These are phyloP conservation scores for Trypanosoma rangeli DNA, from an alignment of 208 protist genomes.

Conservation along the genomic window DNA sequence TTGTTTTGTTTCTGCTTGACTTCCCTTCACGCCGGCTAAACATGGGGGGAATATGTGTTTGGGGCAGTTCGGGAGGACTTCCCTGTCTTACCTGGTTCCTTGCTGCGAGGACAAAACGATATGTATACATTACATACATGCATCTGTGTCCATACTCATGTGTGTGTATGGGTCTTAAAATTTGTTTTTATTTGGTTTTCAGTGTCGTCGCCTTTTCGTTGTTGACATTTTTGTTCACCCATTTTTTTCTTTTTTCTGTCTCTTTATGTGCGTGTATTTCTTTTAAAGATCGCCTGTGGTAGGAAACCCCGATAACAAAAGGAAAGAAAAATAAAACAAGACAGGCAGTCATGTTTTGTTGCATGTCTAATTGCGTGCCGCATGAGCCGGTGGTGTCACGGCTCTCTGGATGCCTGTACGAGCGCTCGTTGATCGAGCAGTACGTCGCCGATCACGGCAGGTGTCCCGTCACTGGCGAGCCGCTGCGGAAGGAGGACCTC, in stretches of 20 bases:
- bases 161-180: neutral
- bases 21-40: neutral
- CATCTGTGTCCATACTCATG: neutral
- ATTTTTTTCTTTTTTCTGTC: conserved; percentile 6
- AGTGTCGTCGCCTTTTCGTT: neutral
- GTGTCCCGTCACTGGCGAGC: conserved; percentile 94
- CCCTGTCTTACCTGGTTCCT: too few species aligned
- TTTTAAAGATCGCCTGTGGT: neutral
- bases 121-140: neutral
- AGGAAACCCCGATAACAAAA: neutral
- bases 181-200: conserved; percentile 1
- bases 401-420: conserved; percentile 95
- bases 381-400: conserved; percentile 95
- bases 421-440: conserved; percentile 94
- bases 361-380: conserved; percentile 79
- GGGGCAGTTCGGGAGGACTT: too few species aligned
- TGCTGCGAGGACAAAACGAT: neutral
- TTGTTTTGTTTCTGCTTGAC: conserved; percentile 2
- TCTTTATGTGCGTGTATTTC: conserved; percentile 4
- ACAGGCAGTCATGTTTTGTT: conserved; percentile 62
- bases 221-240: neutral
- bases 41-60: too few species aligned
- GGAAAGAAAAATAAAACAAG: neutral
- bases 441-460: conserved; percentile 92
- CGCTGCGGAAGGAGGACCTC: conserved; percentile 88